Percentiles rank a stretch among this genome's conserved stretches.
Conservation (phyloP, 2,329 filamentous ascomycete species). For the Apiospora malaysiana region DNA sequence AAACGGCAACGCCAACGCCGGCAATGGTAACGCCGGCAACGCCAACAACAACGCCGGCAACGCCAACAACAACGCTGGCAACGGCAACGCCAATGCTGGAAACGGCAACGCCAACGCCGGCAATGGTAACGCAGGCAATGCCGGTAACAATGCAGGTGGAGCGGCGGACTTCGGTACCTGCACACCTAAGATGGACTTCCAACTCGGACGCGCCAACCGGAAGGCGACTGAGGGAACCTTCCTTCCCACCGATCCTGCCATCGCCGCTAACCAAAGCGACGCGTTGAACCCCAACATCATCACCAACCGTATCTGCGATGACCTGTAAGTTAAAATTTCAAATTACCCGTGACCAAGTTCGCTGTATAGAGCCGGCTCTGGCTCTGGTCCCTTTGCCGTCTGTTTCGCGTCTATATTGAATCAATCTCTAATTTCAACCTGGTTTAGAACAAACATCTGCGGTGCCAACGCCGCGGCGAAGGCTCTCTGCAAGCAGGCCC, state of each 20-base stretch:
- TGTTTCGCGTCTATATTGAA: too few relatives aligned
- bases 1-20: not conserved
- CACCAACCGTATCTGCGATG: constrained; percentile 66
- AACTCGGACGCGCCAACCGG: constrained; percentile 58
- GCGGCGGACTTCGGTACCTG: constrained; percentile 52
- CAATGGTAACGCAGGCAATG: not conserved
- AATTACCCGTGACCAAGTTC: too few relatives aligned
- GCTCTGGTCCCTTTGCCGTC: too few relatives aligned
- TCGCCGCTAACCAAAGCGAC: constrained; percentile 60
- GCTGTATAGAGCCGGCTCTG: too few relatives aligned
- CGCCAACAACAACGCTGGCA: not conserved
- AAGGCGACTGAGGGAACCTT: constrained; percentile 61
- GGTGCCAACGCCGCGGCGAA: constrained; percentile 61
- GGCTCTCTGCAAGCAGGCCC: constrained; percentile 51
- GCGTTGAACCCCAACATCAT: constrained; percentile 69
- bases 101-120: not conserved
- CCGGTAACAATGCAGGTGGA: not conserved
- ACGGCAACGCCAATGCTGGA: not conserved
- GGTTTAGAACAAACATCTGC: constrained; percentile 53
- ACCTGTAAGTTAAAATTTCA: constrained; percentile 42
- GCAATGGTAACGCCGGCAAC: not conserved
- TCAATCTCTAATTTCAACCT: too few relatives aligned
- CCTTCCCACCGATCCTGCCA: constrained; percentile 59
- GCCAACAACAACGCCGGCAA: not conserved
- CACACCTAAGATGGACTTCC: constrained; percentile 60